These are phyloP conservation scores for Talaromyces amestolkiae DNA, from an alignment of 2,329 filamentous ascomycete genomes.

Conservation along the genomic window DNA sequence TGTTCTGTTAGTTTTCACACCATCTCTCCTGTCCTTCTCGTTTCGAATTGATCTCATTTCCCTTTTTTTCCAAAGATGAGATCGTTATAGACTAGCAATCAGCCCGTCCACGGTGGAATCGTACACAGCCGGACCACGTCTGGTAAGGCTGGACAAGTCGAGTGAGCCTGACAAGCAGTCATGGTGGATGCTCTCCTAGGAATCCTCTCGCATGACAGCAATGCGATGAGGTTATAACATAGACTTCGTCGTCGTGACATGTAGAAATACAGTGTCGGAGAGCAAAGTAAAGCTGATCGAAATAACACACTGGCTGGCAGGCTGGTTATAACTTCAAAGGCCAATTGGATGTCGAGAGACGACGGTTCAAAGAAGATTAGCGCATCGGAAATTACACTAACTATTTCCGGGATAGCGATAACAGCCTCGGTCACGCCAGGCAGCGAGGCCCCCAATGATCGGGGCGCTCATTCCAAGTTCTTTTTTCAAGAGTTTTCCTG, in stretches of 20 bases:
- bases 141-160: neutral
- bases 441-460: neutral
- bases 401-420: neutral
- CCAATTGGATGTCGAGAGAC: neutral
- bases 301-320: neutral
- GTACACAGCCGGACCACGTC: neutral
- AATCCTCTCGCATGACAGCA: neutral
- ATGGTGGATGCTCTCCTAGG: neutral
- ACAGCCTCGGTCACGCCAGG: slow-evolving; percentile 1
- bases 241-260: neutral
- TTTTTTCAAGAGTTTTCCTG: slow-evolving; percentile 5
- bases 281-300: neutral
- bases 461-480: neutral
- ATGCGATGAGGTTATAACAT: neutral
- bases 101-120: neutral
- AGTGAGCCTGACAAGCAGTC: neutral
- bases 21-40: neutral
- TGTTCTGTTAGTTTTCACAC: neutral
- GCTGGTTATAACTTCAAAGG: neutral
- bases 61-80: neutral
- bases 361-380: neutral
- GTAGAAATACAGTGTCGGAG: neutral
- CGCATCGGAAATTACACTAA: neutral
- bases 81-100: neutral
- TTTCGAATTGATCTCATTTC: neutral